Evolutionary conservation across 768 basidiomycete genomes (phyloP).

Genomic region (Mycena rosella): DNA sequence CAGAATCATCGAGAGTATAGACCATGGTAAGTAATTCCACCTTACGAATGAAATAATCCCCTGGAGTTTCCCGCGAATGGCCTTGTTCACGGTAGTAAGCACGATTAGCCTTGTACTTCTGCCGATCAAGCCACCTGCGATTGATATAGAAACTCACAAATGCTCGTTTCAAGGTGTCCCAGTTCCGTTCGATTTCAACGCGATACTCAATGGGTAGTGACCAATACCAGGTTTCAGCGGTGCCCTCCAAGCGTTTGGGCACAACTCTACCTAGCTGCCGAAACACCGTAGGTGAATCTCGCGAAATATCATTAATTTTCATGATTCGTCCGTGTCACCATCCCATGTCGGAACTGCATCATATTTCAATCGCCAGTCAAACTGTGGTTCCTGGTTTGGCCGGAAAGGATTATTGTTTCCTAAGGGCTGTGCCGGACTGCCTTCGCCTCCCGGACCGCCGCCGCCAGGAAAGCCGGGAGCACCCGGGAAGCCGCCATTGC

Average conservation of each 20-base stretch:
- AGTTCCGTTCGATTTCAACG: slow-evolving; percentile 40
- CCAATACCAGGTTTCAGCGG: slow-evolving; percentile 10
- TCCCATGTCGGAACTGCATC: slow-evolving; percentile 49
- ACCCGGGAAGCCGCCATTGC: background rate
- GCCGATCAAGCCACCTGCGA: slow-evolving; percentile 44
- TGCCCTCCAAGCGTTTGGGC: background rate
- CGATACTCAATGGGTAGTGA: slow-evolving; percentile 2
- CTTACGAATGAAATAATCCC: slow-evolving; percentile 52
- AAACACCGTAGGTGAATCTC: slow-evolving; percentile 30
- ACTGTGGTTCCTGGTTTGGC: slow-evolving; percentile 1
- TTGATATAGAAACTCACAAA: slow-evolving; percentile 51
- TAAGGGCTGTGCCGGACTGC: background rate
- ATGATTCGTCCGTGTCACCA: slow-evolving; percentile 45
- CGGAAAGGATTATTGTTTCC: slow-evolving; percentile 5
- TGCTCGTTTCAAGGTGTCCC: slow-evolving; percentile 43
- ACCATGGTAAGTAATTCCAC: slow-evolving; percentile 35
- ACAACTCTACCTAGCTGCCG: slow-evolving; percentile 5
- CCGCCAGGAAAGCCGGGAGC: slow-evolving; percentile 1
- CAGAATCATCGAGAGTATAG: slow-evolving; percentile 37
- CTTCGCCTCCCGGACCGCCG: background rate
- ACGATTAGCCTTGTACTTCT: slow-evolving; percentile 42
- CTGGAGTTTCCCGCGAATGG: slow-evolving; percentile 44
- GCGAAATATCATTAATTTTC: slow-evolving; percentile 41
- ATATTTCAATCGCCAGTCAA: slow-evolving; percentile 4
- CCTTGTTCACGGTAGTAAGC: slow-evolving; percentile 44